Conservation (phyloP, 768 basidiomycete species). For the Collybiopsis confluens region DNA sequence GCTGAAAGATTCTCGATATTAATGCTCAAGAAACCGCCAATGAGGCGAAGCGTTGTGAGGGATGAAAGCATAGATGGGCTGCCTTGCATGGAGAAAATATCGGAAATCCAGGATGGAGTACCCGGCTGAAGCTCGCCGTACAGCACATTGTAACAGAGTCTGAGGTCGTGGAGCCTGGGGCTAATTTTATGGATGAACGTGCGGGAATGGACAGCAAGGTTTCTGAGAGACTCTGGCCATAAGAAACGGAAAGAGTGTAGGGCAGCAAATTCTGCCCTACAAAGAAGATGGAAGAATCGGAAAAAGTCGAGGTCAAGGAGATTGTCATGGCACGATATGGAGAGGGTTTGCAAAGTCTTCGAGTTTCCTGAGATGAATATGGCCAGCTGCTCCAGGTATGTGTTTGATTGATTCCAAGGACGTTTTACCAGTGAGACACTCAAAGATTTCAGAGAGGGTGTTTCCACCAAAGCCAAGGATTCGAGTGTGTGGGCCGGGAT, state of each 20-base stretch:
- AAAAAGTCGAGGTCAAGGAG: constrained; percentile 40
- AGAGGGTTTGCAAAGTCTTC: constrained; percentile 36
- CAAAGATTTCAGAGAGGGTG: constrained; percentile 32
- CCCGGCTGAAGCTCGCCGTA: too few species aligned
- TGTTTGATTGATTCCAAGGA: constrained; percentile 21
- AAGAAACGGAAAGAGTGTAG: constrained; percentile 35
- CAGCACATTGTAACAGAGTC: too few species aligned
- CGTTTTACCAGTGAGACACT: constrained; percentile 27
- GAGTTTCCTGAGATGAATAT: constrained; percentile 40
- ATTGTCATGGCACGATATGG: constrained; percentile 28
- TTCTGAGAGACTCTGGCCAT: too few species aligned
- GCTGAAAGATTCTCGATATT: too few species aligned
- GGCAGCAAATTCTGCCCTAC: constrained; percentile 29
- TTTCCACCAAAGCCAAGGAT: constrained; percentile 26
- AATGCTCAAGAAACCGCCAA: too few species aligned
- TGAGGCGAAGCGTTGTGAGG: too few species aligned
- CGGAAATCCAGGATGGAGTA: too few species aligned
- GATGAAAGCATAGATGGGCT: too few species aligned
- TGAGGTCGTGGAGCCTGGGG: too few species aligned
- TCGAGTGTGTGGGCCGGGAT: constrained; percentile 33
- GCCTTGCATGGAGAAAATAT: too few species aligned
- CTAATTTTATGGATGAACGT: too few species aligned
- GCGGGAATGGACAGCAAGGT: too few species aligned
- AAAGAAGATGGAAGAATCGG: constrained; percentile 30
- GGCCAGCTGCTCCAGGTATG: constrained; percentile 34